Evolutionary conservation across 2,329 filamentous ascomycete genomes (phyloP).

Genomic region (Colletotrichum lentis): DNA sequence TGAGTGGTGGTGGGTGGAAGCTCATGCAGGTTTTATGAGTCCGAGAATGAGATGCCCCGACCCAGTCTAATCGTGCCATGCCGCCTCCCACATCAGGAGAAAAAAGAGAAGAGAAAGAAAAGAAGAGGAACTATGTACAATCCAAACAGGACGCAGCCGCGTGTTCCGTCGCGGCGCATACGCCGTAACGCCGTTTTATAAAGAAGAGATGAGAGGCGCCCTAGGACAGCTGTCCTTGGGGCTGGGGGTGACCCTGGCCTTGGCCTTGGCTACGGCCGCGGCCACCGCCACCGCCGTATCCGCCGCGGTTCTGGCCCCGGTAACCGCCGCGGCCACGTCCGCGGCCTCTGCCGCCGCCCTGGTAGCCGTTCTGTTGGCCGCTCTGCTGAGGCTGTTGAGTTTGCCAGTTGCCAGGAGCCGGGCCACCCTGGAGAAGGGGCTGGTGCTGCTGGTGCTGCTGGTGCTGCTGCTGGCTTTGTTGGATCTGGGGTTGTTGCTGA

Average conservation of each 20-base stretch:
- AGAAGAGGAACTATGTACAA: constrained; percentile 40
- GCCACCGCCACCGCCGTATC: constrained; percentile 19
- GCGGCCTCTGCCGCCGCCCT: constrained; percentile 45
- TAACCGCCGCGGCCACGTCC: constrained; percentile 41
- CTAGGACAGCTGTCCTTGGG: constrained; percentile 44
- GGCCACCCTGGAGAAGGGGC: constrained; percentile 40
- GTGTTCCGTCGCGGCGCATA: constrained; percentile 29
- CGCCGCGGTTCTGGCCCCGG: constrained; percentile 36
- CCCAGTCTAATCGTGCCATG: constrained; percentile 37
- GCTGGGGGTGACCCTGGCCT: constrained; percentile 39
- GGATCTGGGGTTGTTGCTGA: constrained; percentile 40
- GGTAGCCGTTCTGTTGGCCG: constrained; percentile 46
- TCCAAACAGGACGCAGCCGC: constrained; percentile 37
- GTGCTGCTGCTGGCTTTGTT: constrained; percentile 29
- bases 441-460: constrained; percentile 43
- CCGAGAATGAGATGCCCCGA: constrained; percentile 33
- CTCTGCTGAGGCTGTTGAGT: constrained; percentile 43
- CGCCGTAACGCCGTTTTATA: constrained; percentile 36
- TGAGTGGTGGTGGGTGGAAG: constrained; percentile 25
- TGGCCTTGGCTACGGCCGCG: constrained; percentile 34
- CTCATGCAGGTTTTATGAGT: constrained; percentile 16
- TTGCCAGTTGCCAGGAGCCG: constrained; percentile 43
- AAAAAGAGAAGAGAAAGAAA: constrained; percentile 23
- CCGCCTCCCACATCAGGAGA: constrained; percentile 4
- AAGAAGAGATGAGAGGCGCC: constrained; percentile 41